These are phyloP conservation scores for Cruciata laevipes DNA, from an alignment of 257 asterid genomes.

Conservation along the genomic window DNA sequence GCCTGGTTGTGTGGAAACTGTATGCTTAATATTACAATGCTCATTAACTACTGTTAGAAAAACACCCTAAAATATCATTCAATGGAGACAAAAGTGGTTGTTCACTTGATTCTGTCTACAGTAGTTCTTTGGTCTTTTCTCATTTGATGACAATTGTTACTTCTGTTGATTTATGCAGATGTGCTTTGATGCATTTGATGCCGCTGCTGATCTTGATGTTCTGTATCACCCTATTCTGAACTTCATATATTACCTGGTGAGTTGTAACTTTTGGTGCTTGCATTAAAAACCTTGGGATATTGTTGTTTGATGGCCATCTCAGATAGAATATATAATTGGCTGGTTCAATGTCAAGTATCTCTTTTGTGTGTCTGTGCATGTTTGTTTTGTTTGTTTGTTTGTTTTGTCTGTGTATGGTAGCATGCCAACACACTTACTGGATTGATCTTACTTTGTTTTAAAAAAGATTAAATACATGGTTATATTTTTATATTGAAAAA, in stretches of 20 bases:
- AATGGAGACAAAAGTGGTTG: not conserved
- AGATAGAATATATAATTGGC: not conserved
- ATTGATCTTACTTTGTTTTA: not conserved
- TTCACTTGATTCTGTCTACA: not conserved
- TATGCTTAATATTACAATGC: not conserved
- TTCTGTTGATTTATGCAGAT: slow-evolving; percentile 32
- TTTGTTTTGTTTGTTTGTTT: not conserved
- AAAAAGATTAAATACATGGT: not conserved
- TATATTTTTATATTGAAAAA: too few relatives aligned
- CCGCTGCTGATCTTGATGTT: slow-evolving; percentile 87
- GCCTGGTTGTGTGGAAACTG: not conserved
- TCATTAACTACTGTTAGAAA: not conserved
- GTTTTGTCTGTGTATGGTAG: not conserved
- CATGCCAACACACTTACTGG: not conserved
- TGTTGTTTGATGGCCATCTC: not conserved
- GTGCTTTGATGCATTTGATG: slow-evolving; percentile 83
- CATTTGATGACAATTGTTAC: not conserved
- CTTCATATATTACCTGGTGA: slow-evolving; percentile 74
- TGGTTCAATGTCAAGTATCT: not conserved
- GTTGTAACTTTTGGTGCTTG: slow-evolving; percentile 11
- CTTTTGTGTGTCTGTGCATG: not conserved
- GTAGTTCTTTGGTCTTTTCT: not conserved
- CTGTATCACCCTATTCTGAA: slow-evolving; percentile 78
- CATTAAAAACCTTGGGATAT: not conserved
- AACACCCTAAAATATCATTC: not conserved